These are phyloP conservation scores for Colletotrichum zoysiae DNA, from an alignment of 2,329 filamentous ascomycete genomes.

Conservation along the genomic window DNA sequence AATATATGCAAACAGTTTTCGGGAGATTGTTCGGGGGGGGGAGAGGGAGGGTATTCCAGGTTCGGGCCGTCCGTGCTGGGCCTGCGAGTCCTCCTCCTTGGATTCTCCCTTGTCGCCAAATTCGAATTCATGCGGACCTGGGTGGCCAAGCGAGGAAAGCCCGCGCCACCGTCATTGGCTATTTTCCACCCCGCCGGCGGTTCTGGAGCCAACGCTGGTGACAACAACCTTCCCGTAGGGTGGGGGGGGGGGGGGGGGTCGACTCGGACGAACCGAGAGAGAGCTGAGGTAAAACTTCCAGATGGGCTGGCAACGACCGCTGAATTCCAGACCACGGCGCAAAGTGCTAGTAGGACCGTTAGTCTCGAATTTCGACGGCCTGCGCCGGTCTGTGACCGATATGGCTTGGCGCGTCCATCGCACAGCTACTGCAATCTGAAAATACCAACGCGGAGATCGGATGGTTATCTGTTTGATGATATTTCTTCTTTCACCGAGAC, in stretches of 20 bases:
- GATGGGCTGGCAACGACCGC: not conserved
- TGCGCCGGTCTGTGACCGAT: not conserved
- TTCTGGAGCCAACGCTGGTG: conserved; percentile 10
- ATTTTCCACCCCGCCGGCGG: not conserved
- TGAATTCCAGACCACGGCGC: conserved; percentile 7
- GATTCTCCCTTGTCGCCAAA: conserved; percentile 21
- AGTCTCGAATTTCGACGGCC: not conserved
- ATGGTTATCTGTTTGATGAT: conserved; percentile 22
- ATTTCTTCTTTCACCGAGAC: conserved; percentile 28
- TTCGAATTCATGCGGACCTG: conserved; percentile 21
- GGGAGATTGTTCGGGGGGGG: no score
- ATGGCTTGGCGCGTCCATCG: not conserved
- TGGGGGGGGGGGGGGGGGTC: no score
- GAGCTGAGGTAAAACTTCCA: conserved; percentile 13
- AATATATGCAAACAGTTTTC: no score
- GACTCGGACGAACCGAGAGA: not conserved
- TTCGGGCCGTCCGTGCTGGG: conserved; percentile 10
- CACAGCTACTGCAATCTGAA: not conserved
- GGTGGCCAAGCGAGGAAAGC: conserved; percentile 1
- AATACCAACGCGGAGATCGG: conserved; percentile 14
- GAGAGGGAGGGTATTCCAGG: no score
- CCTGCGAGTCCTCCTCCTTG: not conserved
- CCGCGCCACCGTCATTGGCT: conserved; percentile 8
- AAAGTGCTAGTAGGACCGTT: not conserved
- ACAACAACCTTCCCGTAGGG: conserved; percentile 6